These are phyloP conservation scores for Gracilaria vermiculophylla DNA, from an alignment of 23 red algal genomes.

Conservation along the genomic window DNA sequence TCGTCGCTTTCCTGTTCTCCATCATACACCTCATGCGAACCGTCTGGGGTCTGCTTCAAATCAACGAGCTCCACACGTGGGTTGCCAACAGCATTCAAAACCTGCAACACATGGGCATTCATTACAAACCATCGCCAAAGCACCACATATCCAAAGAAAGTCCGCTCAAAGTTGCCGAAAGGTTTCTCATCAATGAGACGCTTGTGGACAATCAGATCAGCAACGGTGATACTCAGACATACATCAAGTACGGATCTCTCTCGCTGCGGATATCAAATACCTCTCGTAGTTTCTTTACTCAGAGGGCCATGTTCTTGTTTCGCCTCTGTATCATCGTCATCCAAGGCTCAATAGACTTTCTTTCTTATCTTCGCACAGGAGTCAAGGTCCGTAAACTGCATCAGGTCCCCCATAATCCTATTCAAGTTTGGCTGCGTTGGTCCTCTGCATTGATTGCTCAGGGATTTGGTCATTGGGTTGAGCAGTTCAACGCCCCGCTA, in stretches of 20 bases:
- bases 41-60: slow-evolving; percentile 37
- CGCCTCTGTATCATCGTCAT: background rate
- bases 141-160: background rate
- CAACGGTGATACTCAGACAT: background rate
- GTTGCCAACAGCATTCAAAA: slow-evolving; percentile 3
- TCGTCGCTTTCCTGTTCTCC: slow-evolving; percentile 48
- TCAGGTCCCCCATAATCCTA: slow-evolving; percentile 18
- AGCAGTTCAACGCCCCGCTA: background rate
- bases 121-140: background rate
- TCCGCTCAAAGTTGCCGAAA: slow-evolving; percentile 14
- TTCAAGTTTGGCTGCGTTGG: slow-evolving; percentile 56
- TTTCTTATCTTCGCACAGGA: background rate
- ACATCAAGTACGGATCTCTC: slow-evolving; percentile 9
- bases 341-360: background rate
- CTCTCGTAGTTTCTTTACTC: background rate
- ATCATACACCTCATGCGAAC: slow-evolving; percentile 20
- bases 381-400: background rate
- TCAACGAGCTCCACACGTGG: slow-evolving; percentile 8
- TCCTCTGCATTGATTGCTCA: slow-evolving; percentile 34
- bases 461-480: slow-evolving; percentile 29
- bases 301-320: background rate
- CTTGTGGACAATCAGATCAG: slow-evolving; percentile 45
- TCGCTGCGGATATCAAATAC: background rate
- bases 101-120: background rate
- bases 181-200: slow-evolving; percentile 37